Base-by-base conservation (phyloP, 768 basidiomycete species). In the Mycena venus region DNA sequence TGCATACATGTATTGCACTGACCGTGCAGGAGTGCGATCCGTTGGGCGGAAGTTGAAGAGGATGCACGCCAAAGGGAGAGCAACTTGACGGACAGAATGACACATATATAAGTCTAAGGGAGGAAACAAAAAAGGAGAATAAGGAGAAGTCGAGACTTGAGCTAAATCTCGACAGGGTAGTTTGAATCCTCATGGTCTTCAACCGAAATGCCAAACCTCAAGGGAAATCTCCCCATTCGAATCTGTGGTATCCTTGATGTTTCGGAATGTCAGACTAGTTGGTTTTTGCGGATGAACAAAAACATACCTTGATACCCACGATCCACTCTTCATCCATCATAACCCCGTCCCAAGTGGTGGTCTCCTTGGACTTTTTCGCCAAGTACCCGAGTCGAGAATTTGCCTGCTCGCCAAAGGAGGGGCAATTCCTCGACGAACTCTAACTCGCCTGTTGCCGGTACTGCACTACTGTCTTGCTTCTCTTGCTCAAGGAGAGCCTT, bases 261-360 rank as follows among this genome's bases (percentile, higher is more conserved):
- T 15, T 32, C 8, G 6, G 2, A 42, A 2, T 14, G 55, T 19
- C 25, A n/a, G 23, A 32, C 23, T 10, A 47, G 63, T 23, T 40
- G 2, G 11, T 12, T 7, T 31, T 19, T 44, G 62, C 42, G 19
- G 27, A 70, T 21, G 29, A 56, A 32, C 6, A 44, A 17, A 59
- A 10, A 82, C 84, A 40, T 70, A 85, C 84, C 64, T 72, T 73
- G 31, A 86, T 75, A 10, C 85, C 85, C 38, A 88, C 58, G 10
- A 88, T 75, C 74, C 85, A 81, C 68, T 86, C 84, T 73, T 88
- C 87, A 44, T 87, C 86, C 78, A 87, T 78, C 55, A 88, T 72
- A 25, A 86, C 76, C 3, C 84, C 85, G 55, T 82, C 78, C 69
- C 80, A 86, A 0, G 51, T 34, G 31, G 76, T 78, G 12, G 36